phyloP scores from a whole-genome alignment of 805 yeast genomes.

The Yarrowia sp. region DNA sequence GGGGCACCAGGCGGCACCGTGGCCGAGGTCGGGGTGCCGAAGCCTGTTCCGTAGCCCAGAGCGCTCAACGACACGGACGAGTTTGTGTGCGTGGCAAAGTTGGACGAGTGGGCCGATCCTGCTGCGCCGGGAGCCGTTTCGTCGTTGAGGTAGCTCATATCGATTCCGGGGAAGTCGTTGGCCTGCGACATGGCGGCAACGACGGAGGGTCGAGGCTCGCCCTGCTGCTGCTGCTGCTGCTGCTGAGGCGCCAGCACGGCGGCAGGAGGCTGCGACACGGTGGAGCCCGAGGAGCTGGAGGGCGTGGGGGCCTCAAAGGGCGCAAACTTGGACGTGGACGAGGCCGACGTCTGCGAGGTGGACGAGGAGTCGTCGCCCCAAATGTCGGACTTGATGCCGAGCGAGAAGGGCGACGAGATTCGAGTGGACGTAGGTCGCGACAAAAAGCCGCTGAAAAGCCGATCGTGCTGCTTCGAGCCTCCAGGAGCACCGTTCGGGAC shows the following conservation, averaged over 20 bases:
- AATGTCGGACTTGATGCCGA: slow-evolving; percentile 24
- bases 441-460: slow-evolving; percentile 14
- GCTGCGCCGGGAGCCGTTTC: neutral
- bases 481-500: neutral
- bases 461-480: neutral
- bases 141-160: slow-evolving; percentile 22
- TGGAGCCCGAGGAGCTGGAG: neutral
- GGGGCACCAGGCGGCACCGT: slow-evolving; percentile 8
- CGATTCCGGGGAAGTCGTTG: slow-evolving; percentile 19
- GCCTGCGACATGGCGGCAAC: slow-evolving; percentile 19
- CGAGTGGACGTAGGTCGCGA: slow-evolving; percentile 23
- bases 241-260: neutral
- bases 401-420: slow-evolving; percentile 25
- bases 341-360: slow-evolving; percentile 9
- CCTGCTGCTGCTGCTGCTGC: neutral
- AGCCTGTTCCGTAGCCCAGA: slow-evolving; percentile 11
- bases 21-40: neutral
- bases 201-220: neutral
- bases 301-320: slow-evolving; percentile 20
- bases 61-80: slow-evolving; percentile 8
- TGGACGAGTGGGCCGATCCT: slow-evolving; percentile 11
- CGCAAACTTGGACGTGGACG: slow-evolving; percentile 24
- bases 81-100: slow-evolving; percentile 10
- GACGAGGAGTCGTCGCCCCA: slow-evolving; percentile 25
- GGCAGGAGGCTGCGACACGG: neutral